A percentile compares a stretch with the other conserved stretches of the same genome.
Evolutionary conservation across 2,329 filamentous ascomycete species (phyloP).

Genomic region (Elsinoe batatas): DNA sequence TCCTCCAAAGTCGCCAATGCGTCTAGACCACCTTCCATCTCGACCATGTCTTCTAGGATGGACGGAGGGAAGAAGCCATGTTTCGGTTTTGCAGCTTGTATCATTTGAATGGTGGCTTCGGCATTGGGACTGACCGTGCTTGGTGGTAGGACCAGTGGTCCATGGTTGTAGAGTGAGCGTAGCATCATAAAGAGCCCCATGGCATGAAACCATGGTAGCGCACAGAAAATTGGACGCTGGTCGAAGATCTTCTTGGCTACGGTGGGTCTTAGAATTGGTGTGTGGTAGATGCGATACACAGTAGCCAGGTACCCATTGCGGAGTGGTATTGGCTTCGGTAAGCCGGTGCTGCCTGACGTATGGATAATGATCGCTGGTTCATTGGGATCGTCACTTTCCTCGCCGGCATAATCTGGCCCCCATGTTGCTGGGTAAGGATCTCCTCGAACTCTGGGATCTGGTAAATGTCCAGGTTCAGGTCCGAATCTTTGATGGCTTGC

Average conservation of each 20-base stretch:
- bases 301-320: conserved; percentile 28
- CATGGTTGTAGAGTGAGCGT: conserved; percentile 14
- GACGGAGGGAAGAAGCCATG: conserved; percentile 16
- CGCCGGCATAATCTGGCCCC: conserved; percentile 23
- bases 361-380: conserved; percentile 34
- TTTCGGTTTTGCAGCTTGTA: conserved; percentile 16
- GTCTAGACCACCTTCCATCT: conserved; percentile 13
- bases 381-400: conserved; percentile 25
- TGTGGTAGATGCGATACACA: conserved; percentile 30
- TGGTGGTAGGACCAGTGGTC: conserved; percentile 13
- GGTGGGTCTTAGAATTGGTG: conserved; percentile 23
- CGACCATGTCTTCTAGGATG: conserved; percentile 15
- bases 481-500: conserved; percentile 10
- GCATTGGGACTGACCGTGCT: conserved; percentile 12
- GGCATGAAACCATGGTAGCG: conserved; percentile 16
- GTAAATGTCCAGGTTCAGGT: conserved; percentile 5
- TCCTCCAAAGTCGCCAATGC: conserved; percentile 13
- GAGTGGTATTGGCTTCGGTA: conserved; percentile 33
- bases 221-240: conserved; percentile 20
- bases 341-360: conserved; percentile 36
- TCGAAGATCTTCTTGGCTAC: conserved; percentile 15
- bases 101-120: conserved; percentile 17
- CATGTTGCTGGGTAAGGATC: conserved; percentile 5
- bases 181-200: conserved; percentile 17
- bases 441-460: conserved; percentile 15